Evolutionary conservation across 1,139 yeast genomes (phyloP), one percentile per base, ranked within the genome.

Genomic region (Hemisphaericaspora subhashii): DNA sequence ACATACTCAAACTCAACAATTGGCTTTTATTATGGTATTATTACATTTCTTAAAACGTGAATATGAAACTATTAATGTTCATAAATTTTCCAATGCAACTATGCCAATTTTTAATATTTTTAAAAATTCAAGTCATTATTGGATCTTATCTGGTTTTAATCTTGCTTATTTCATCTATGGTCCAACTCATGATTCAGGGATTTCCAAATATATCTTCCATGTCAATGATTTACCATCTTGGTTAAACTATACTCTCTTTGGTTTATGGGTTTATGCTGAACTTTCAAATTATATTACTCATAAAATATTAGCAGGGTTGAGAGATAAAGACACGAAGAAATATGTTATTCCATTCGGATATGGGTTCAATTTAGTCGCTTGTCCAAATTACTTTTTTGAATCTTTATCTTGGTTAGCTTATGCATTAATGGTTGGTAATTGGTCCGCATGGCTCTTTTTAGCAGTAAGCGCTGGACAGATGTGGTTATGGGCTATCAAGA

Each of bases 381-480:
- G 79, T 57, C 98, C 98, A 50, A 92, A 92, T 66, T 92, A 92
- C 64, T 84, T 88, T 50, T 92, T 89, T 61, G 98, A 92, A 67
- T 68, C 79, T 33, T 65, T 84, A 53, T 70, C 81, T 2, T 90
- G 96, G 95, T 57, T 83, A 1, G 68, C 76, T 22, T 79, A 83
- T 52, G 77, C 90, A 11, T 45, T 87, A 12, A 66, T 88, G 53
- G 81, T 83, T 39, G 87, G 90, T 43, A 88, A 89, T 62, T 74
- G 92, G 80, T 74, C 90, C 23, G 75, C 90, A 20, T 73, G 82
- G 59, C 52, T 86, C 16, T 92, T 92, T 67, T 67, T 82, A 39
- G 51, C 71, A 24, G 86, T 87, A 35, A 85, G 94, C 30, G 70
- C 87, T 15, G 77, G 64, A 30, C 96, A 92, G 57, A 89, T 85